Base-by-base conservation (phyloP, 2,329 filamentous ascomycete genomes). In the Aspergillus uvarum region DNA sequence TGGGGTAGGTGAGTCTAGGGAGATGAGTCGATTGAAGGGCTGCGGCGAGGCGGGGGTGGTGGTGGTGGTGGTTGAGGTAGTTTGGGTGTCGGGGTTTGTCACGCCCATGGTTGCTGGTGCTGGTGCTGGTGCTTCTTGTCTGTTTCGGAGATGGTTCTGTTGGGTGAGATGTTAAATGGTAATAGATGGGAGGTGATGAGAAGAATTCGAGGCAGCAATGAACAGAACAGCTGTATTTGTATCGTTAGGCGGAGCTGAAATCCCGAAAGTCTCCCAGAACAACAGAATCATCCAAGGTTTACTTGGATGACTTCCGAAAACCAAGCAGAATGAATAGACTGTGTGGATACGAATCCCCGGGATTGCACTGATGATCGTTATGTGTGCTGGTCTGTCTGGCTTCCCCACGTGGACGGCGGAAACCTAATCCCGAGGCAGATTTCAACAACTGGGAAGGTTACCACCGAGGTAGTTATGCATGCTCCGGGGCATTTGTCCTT, bases 11-110 rank as follows among this genome's bases (percentile, higher is more conserved):
- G 67, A 62, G 12, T 60, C 53, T 2, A 61, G 8, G 5, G 67
- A 51, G 59, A 69, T 72, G 29, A 71, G 64, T 29, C 72, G 67
- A 44, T 47, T 63, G 11, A 22, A 58, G 29, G 24, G 53, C 5
- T 4, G 42, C 47, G n/a, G 11, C 32, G 12, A 22, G 22, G 22
- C 4, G 22, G 22, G 22, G 21, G 21, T 22, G 21, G 21, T 22
- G 21, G 21, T 22, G 21, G 21, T 22, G 21, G 21, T 22, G 2
- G 21, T 22, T 22, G 21, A 3, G 21, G 21, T 11, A 3, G 32
- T 35, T 12, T 35, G 32, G 32, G 32, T 12, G 4, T 12, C 14
- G 14, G 47, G 24, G 21, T 32, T 54, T 24, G 50, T 56, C 8
- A 47, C 35, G 12, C 53, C 53, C 53, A 55, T 55, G 16, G 10